Base-by-base conservation (phyloP, 768 basidiomycete species). In the Leccinum uliginosum region DNA sequence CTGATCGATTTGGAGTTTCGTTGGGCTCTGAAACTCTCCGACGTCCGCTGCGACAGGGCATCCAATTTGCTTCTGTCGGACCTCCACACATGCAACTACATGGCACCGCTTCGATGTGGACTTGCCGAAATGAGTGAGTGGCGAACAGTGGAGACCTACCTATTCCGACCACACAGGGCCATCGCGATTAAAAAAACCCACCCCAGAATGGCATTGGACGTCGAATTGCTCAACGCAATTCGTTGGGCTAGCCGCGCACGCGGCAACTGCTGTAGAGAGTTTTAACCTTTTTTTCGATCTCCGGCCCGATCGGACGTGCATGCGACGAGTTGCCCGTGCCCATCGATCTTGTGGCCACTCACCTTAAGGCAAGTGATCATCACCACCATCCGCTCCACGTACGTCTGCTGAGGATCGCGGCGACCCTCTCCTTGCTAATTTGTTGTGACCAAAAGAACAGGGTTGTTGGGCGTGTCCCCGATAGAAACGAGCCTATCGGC, bases 251-350 rank as follows among this genome's bases (percentile, higher is more conserved):
- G 44, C 50, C 58, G 19, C 21, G 15, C 23, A 56, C 56, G 23
- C 46, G 51, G 51, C 63, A 57, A 45, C 21, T 43, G 51, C 54
- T 43, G 2, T 19, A 12, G 40, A 58, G 53, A 46, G 56, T 63
- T 66, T 66, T 65, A 58, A 21, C 55, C 64, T 65, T 65, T 65
- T 65, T 65, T 66, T 54, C 47, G 38, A 54, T 62, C 51, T n/a
- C 51, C 40, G 38, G 34, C 50, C 47, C 53, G 32, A 26, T 35
- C 51, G 59, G 59, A 43, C 29, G 27, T 21, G 26, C 17, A 40
- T 12, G 26, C 23, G 34, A 50, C 35, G 35, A 38, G 38, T 40
- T 17, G 8, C 7, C 38, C 50, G 14, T 35, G 19, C 30, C 21
- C 34, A 35, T 52, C 34, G 32, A 47, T 26, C 45, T 40, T 44